Percentiles rank a stretch among this genome's conserved stretches.
phyloP scores from a whole-genome alignment of 1,139 yeast genomes.

The Geotrichum macrosporum region DNA sequence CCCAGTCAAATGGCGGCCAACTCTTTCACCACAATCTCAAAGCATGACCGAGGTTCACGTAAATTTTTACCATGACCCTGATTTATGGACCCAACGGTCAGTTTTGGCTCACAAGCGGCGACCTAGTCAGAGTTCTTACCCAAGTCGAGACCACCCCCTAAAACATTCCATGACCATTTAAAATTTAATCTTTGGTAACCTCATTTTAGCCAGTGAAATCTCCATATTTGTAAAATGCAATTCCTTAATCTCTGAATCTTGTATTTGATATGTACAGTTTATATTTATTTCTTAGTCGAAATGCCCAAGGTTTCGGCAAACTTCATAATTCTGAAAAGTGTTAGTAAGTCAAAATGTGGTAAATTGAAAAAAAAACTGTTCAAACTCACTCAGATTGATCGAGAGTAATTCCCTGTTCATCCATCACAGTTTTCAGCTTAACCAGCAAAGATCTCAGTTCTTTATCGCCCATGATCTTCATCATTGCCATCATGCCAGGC shows the following conservation, averaged over 20 bases:
- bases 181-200: no score
- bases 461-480: constrained; percentile 21
- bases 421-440: constrained; percentile 20
- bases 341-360: not conserved
- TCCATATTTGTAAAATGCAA: not conserved
- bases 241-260: not conserved
- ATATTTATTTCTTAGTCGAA: constrained; percentile 12
- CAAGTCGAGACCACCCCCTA: no score
- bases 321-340: constrained; percentile 16
- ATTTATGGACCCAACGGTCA: no score
- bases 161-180: no score
- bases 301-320: constrained; percentile 20
- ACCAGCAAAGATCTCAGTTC: constrained; percentile 17
- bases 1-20: not conserved
- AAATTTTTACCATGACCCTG: not conserved
- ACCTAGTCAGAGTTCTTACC: no score
- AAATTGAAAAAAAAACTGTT: not conserved
- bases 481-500: constrained; percentile 20
- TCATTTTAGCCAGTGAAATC: no score
- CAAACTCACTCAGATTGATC: constrained; percentile 21
- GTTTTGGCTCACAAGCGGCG: no score
- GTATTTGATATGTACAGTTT: not conserved
- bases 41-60: not conserved
- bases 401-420: constrained; percentile 20
- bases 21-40: not conserved